phyloP scores from a whole-genome alignment of 2,329 filamentous ascomycete species.

The Drechslerella stenobrocha region DNA sequence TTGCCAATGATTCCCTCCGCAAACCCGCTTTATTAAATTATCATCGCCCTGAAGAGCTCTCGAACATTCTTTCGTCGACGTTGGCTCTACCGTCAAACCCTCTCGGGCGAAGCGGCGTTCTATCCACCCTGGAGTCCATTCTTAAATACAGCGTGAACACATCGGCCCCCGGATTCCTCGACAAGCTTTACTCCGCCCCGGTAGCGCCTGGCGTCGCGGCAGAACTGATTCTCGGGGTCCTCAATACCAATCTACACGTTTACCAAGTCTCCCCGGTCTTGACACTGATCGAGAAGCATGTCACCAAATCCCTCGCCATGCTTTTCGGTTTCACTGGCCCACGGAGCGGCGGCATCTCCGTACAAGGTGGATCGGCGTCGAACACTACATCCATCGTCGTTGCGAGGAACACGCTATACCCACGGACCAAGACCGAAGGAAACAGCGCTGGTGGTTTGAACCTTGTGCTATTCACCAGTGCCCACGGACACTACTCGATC shows the following conservation, averaged over 20 bases:
- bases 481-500: slow-evolving; percentile 89
- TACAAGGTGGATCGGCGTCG: slow-evolving; percentile 78
- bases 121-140: slow-evolving; percentile 70
- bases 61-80: slow-evolving; percentile 31
- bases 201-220: slow-evolving; percentile 83
- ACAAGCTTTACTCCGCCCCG: slow-evolving; percentile 90
- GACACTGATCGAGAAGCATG: slow-evolving; percentile 83
- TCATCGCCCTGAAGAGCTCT: slow-evolving; percentile 33
- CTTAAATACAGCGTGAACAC: slow-evolving; percentile 91
- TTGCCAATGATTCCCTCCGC: slow-evolving; percentile 8
- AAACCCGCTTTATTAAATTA: slow-evolving; percentile 37
- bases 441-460: slow-evolving; percentile 66
- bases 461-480: slow-evolving; percentile 77
- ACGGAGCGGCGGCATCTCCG: slow-evolving; percentile 70
- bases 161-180: slow-evolving; percentile 96
- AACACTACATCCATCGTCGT: slow-evolving; percentile 85
- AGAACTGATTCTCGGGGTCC: slow-evolving; percentile 77
- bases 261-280: slow-evolving; percentile 91
- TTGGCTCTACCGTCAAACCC: slow-evolving; percentile 22
- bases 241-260: slow-evolving; percentile 95
- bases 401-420: slow-evolving; percentile 82
- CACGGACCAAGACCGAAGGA: slow-evolving; percentile 73
- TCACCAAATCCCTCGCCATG: slow-evolving; percentile 70
- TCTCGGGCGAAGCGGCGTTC: slow-evolving; percentile 70
- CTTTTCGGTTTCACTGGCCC: slow-evolving; percentile 76